Evolutionary conservation across 768 basidiomycete genomes (phyloP), one percentile per base, ranked within the genome.

Genomic region (Hortiboletus flavorubellus): DNA sequence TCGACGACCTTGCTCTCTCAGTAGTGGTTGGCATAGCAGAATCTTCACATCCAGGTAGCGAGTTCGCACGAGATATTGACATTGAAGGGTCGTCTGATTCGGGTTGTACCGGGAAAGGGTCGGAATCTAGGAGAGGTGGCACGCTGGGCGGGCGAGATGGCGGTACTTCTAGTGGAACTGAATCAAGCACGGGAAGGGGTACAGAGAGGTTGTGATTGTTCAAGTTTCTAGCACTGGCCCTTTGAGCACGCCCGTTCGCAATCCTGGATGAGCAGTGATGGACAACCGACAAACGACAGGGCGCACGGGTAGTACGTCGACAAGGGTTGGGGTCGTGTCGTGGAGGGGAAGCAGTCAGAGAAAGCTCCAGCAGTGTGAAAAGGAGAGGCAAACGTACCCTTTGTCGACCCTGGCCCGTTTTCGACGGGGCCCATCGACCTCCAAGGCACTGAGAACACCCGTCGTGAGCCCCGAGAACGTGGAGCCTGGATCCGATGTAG

Each of bases 401-500:
- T 87, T 87, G 72, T 87, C 86, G 58, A 82, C 71, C 72, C 87
- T 79, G 64, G 85, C 77, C 62, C 88, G 83, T 75, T 92, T 89
- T 68, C 84, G 75, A 70, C 84, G 80, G 51, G 84, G 76, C 46
- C 85, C 86, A 56, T 86, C 85, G 61, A 80, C 67, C 63, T 84
- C 83, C 59, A 65, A 58, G 53, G 81, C 78, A 65, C 80, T 76
- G 59, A 85, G 77, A 67, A 86, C 80, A 57, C 82, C 81, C 60
- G 84, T 79, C 76, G 84, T 80, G 68, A 87, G 80, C 56, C 86
- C 88, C 69, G 87, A 84, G 77, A 91, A 93, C 26, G 91, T 93
- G 64, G 91, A 87, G 67, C 91, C 91, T 59, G 91, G 91, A 78
- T 93, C 91, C 66, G 85, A 83, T 59, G 83, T 74, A 45, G 91